These are phyloP conservation scores for Rosa persica DNA, from an alignment of 306 rosid genomes.

Conservation along the genomic window DNA sequence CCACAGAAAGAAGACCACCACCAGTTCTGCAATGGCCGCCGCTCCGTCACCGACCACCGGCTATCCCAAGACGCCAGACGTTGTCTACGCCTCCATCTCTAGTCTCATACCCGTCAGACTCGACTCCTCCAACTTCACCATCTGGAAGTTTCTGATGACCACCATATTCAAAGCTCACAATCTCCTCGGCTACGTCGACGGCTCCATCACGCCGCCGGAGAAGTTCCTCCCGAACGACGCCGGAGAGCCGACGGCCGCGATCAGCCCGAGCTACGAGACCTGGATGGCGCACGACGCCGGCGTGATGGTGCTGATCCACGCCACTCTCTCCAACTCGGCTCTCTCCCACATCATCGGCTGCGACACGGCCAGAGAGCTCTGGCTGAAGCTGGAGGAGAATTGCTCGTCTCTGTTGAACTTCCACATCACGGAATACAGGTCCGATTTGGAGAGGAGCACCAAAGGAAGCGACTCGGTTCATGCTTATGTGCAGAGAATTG, in stretches of 20 bases:
- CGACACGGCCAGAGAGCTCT: background rate
- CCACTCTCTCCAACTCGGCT: background rate
- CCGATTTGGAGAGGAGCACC: background rate
- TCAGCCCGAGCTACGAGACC: background rate
- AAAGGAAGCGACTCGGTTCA: background rate
- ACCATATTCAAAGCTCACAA: background rate
- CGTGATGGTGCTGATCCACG: constrained; percentile 3
- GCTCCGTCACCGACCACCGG: background rate
- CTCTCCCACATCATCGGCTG: background rate
- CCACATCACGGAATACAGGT: background rate
- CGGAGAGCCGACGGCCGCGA: background rate
- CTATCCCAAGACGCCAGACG: background rate
- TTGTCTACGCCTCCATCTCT: background rate
- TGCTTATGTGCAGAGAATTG: background rate
- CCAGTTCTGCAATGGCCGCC: background rate
- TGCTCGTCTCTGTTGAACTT: background rate
- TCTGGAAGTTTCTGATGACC: background rate
- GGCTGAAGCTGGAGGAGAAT: background rate
- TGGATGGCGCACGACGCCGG: background rate
- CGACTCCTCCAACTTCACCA: background rate
- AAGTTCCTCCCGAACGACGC: background rate
- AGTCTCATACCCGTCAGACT: background rate
- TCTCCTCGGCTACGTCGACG: constrained; percentile 7
- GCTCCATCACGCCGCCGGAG: background rate
- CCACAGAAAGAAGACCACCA: background rate